phyloP scores from a whole-genome alignment of 345 rosid genomes.

The Microthlaspi erraticum region DNA sequence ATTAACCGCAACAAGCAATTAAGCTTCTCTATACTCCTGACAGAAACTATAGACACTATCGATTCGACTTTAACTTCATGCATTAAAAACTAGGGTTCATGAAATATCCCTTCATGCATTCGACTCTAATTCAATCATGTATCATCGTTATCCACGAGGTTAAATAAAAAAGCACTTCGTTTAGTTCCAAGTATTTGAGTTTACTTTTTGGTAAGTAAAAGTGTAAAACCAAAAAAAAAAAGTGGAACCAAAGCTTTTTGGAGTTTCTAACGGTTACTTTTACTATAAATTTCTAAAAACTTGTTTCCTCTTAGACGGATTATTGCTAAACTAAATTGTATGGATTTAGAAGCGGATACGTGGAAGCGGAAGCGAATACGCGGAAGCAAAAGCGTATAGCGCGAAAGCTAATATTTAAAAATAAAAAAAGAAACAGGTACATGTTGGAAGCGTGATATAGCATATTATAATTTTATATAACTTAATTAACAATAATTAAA shows the following conservation, averaged over 20 bases:
- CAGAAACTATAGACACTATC: neutral
- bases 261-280: slow-evolving; percentile 33
- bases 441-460: too few relatives aligned
- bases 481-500: too few relatives aligned
- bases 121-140: too few relatives aligned
- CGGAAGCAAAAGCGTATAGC: too few relatives aligned
- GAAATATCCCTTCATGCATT: too few relatives aligned
- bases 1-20: neutral
- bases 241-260: slow-evolving; percentile 10
- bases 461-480: too few relatives aligned
- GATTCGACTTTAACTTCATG: neutral
- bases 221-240: neutral
- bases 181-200: slow-evolving; percentile 9
- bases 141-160: slow-evolving; percentile 22
- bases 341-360: too few relatives aligned
- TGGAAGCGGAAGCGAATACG: too few relatives aligned
- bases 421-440: too few relatives aligned
- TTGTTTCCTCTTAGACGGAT: slow-evolving; percentile 1
- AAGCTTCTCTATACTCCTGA: slow-evolving; percentile 14
- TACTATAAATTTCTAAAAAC: neutral
- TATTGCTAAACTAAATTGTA: too few relatives aligned
- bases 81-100: too few relatives aligned
- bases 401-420: too few relatives aligned
- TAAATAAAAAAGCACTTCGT: neutral
- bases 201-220: slow-evolving; percentile 14